phyloP scores from a whole-genome alignment of 345 rosid genomes.

The Dipteronia dyeriana region DNA sequence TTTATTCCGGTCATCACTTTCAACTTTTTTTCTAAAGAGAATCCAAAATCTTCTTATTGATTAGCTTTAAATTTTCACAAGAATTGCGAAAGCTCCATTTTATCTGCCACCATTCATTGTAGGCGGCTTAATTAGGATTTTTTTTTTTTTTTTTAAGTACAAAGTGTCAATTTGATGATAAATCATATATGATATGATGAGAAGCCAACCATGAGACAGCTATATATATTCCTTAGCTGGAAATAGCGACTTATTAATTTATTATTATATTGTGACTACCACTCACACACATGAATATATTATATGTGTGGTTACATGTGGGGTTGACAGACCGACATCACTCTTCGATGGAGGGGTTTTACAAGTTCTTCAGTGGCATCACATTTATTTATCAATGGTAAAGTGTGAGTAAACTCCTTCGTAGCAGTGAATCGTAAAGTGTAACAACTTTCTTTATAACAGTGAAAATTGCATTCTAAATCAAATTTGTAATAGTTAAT shows the following conservation, averaged over 20 bases:
- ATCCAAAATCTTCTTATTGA: neutral
- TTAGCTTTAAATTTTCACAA: neutral
- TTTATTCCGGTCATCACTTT: neutral
- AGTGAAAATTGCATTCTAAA: too few relatives aligned
- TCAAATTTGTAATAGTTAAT: too few relatives aligned
- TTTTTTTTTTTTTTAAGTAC: too few relatives aligned
- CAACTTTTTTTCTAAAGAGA: neutral
- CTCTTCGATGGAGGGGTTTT: too few relatives aligned
- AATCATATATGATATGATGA: neutral
- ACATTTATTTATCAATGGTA: too few relatives aligned
- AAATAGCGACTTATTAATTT: neutral
- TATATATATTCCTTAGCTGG: neutral
- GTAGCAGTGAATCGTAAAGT: too few relatives aligned
- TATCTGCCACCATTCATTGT: neutral
- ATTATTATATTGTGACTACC: neutral
- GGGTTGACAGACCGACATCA: neutral
- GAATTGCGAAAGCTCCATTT: constrained; percentile 5
- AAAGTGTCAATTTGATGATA: neutral
- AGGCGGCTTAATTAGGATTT: too few relatives aligned
- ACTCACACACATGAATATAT: neutral
- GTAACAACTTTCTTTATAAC: too few relatives aligned
- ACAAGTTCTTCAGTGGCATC: too few relatives aligned
- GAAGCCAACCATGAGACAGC: constrained; percentile 22
- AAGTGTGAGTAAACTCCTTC: too few relatives aligned
- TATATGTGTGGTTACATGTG: constrained; percentile 10